A percentile compares a stretch with the other conserved stretches of the same genome.
Evolutionary conservation across 768 basidiomycete genomes (phyloP).

Genomic region (Erythrobasidium yunnanense): DNA sequence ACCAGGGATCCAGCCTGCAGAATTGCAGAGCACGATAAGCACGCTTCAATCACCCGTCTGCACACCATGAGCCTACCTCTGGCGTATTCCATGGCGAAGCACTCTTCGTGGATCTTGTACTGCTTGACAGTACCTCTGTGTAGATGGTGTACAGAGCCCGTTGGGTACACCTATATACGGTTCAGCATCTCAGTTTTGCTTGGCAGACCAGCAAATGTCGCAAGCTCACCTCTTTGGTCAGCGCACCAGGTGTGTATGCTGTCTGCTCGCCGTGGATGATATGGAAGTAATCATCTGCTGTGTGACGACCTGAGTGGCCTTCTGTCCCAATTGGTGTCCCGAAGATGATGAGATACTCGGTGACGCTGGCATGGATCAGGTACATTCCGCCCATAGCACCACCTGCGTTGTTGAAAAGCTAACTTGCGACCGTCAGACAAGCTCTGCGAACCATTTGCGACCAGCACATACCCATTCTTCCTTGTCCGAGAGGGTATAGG

Average conservation of each 20-base stretch:
- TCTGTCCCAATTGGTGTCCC: slow-evolving; percentile 91
- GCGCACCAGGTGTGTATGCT: slow-evolving; percentile 69
- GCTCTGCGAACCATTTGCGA: neutral
- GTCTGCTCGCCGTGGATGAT: slow-evolving; percentile 90
- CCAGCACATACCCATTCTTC: slow-evolving; percentile 26
- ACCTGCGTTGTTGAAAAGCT: slow-evolving; percentile 90
- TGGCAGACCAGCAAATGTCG: no score
- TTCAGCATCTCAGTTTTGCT: no score
- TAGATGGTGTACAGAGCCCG: slow-evolving; percentile 76
- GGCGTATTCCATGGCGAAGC: slow-evolving; percentile 91
- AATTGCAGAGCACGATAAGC: neutral
- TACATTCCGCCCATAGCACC: slow-evolving; percentile 70
- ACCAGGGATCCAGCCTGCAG: slow-evolving; percentile 82
- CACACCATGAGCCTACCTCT: slow-evolving; percentile 51
- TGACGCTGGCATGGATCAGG: slow-evolving; percentile 88
- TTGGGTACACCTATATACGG: slow-evolving; percentile 57
- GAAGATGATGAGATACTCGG: slow-evolving; percentile 71
- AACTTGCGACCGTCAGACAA: neutral
- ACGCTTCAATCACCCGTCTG: neutral
- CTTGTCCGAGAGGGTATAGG: slow-evolving; percentile 45
- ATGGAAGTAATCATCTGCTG: slow-evolving; percentile 96
- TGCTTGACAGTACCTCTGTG: slow-evolving; percentile 78
- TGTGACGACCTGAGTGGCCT: slow-evolving; percentile 85
- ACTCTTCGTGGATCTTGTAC: slow-evolving; percentile 94
- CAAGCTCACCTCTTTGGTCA: slow-evolving; percentile 60